Evolutionary conservation across 2,329 filamentous ascomycete genomes (phyloP), one percentile per base, ranked within the genome.

Genomic region (Cladosporium austrohemisphaericum): DNA sequence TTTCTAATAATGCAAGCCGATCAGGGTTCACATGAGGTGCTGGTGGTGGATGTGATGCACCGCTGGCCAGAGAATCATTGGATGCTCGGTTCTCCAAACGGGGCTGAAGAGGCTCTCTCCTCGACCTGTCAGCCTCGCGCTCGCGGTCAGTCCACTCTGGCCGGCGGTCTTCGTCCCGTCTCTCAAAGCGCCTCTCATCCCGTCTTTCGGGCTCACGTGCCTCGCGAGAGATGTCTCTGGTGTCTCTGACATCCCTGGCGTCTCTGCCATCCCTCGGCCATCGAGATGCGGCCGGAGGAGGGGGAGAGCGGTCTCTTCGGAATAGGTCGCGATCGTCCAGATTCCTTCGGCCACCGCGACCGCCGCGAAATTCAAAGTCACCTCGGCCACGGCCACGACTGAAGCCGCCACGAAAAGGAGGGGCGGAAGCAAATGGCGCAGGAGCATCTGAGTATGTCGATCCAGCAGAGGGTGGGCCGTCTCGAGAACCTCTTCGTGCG

Each of bases 401-500:
- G 51, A 79, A 79, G 5, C 78, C 78, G 23, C 77, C 76, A 16
- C 82, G 78, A 16, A 69, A 66, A 51, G 71, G 69, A 48, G 76
- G 76, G 7, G 76, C 74, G 8, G 74, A 73, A 7, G 73, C 67
- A 14, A 74, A 77, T 50, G 84, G 83, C 1, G 78, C 75, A 10
- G 46, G 36, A 4, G 80, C 76, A 54, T 90, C 86, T 0, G 85
- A 86, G 18, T 81, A 82, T 8, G 81, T 81, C 3, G 86, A 88
- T 4, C 83, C 83, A 14, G 83, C 84, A 1, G 85, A 86, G 18
- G 82, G 77, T 9, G 86, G 85, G 0, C 85, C 86, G 59, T 91
- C 86, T 60, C 86, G 76, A 7, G 85, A 88, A 13, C 78, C 82
- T 38, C 85, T 76, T 47, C 85, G 76, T 14, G 82, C 80, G 51